Conservation (phyloP, 352 stramenopile species). For the Globisporangium ultimum region DNA sequence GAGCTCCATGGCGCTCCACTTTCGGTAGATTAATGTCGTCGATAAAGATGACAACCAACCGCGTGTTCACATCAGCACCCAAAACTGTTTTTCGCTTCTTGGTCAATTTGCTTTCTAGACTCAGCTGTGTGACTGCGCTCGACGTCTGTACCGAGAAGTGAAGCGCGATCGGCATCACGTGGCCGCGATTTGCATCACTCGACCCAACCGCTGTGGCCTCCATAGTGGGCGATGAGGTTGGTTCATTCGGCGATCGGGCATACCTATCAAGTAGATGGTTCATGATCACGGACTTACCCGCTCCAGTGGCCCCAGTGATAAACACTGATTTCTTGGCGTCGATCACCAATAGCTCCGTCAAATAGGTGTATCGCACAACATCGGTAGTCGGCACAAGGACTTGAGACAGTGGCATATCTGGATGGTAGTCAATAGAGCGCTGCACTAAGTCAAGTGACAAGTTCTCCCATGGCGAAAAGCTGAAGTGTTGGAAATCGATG, state of each 20-base stretch:
- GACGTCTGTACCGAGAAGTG: constrained; percentile 89
- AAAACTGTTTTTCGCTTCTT: constrained; percentile 93
- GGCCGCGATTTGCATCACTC: constrained; percentile 14
- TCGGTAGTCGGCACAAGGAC: constrained; percentile 66
- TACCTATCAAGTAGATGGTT: constrained; percentile 59
- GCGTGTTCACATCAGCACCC: constrained; percentile 71
- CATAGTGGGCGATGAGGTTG: not conserved
- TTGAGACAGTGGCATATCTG: constrained; percentile 34
- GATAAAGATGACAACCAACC: constrained; percentile 79
- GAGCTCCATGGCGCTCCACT: constrained; percentile 63
- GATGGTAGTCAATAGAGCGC: constrained; percentile 16
- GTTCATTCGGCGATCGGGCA: not conserved
- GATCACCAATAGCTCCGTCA: constrained; percentile 50
- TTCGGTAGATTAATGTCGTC: constrained; percentile 92
- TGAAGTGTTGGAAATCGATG: constrained; percentile 60
- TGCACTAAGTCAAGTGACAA: constrained; percentile 9
- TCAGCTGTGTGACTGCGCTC: constrained; percentile 73
- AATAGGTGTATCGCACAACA: constrained; percentile 59
- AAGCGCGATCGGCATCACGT: constrained; percentile 49
- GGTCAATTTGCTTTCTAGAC: constrained; percentile 87
- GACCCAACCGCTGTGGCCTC: not conserved
- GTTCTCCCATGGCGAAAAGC: constrained; percentile 59
- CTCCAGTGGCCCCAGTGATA: constrained; percentile 86
- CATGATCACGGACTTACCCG: constrained; percentile 86
- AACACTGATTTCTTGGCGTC: constrained; percentile 75